A percentile compares a stretch with the other conserved stretches of the same genome.
These are phyloP conservation scores for Metschnikowia borealis DNA, from an alignment of 805 yeast species.

Conservation along the genomic window DNA sequence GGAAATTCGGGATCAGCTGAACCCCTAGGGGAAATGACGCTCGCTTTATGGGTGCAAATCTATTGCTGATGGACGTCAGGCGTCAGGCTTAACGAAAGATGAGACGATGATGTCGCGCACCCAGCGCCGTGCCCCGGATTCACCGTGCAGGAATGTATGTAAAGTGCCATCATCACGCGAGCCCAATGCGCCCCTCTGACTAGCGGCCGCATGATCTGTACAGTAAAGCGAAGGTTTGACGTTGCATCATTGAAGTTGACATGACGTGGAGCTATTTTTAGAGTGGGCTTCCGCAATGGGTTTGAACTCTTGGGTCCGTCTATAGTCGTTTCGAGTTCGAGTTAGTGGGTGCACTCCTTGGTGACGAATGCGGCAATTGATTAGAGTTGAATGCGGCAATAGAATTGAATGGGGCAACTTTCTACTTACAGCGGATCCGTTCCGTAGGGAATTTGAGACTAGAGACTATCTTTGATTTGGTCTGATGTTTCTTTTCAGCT, in stretches of 20 bases:
- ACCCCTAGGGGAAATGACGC: background rate
- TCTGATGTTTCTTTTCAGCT: too few relatives aligned
- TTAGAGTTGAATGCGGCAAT: too few relatives aligned
- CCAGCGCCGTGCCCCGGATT: slow-evolving; percentile 1
- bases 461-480: too few relatives aligned
- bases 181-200: background rate
- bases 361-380: too few relatives aligned
- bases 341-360: too few relatives aligned
- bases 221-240: background rate
- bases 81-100: background rate
- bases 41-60: background rate
- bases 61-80: background rate
- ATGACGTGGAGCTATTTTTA: background rate
- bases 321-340: too few relatives aligned
- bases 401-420: too few relatives aligned
- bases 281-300: background rate
- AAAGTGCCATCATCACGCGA: background rate
- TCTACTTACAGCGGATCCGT: too few relatives aligned
- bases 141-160: background rate
- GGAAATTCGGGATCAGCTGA: too few relatives aligned
- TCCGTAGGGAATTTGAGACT: too few relatives aligned
- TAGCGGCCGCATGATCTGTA: background rate
- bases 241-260: background rate
- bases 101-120: background rate
- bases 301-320: too few relatives aligned